Conservation (phyloP, 768 basidiomycete species). For the Leccinum pellstonianum region DNA sequence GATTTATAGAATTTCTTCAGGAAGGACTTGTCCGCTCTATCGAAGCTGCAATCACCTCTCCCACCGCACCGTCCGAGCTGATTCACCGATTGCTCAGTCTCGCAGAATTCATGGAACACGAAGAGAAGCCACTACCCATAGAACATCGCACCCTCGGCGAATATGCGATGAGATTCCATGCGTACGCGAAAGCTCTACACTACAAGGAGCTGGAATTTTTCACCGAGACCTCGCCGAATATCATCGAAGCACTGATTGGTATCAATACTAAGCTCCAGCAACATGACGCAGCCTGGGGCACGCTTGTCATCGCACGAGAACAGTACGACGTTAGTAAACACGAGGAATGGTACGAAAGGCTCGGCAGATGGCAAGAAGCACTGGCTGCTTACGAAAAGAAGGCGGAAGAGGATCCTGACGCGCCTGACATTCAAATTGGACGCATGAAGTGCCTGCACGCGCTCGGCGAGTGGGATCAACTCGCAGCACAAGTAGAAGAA, state of each 20-base stretch:
- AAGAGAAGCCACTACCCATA: slow-evolving; percentile 93
- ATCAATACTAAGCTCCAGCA: slow-evolving; percentile 97
- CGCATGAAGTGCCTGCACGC: slow-evolving; percentile 96
- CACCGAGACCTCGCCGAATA: slow-evolving; percentile 82
- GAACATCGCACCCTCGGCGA: slow-evolving; percentile 92
- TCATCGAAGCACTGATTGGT: slow-evolving; percentile 91
- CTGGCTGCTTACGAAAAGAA: slow-evolving; percentile 81
- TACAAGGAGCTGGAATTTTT: slow-evolving; percentile 99
- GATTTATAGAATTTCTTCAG: slow-evolving; percentile 40
- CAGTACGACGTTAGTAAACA: slow-evolving; percentile 90
- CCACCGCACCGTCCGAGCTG: slow-evolving; percentile 78
- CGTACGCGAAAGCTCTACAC: slow-evolving; percentile 96
- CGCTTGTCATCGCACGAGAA: slow-evolving; percentile 83
- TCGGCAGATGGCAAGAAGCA: slow-evolving; percentile 96
- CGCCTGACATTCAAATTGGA: slow-evolving; percentile 78
- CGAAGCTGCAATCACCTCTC: slow-evolving; percentile 78
- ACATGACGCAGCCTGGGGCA: slow-evolving; percentile 97
- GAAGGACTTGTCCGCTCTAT: slow-evolving; percentile 93
- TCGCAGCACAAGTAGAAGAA: slow-evolving; percentile 82
- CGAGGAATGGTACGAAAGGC: slow-evolving; percentile 97
- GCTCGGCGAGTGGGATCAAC: slow-evolving; percentile 94
- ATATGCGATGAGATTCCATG: slow-evolving; percentile 89
- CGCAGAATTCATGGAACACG: slow-evolving; percentile 99
- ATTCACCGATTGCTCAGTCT: slow-evolving; percentile 90
- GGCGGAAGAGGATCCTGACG: slow-evolving; percentile 68